phyloP scores from a whole-genome alignment of 345 rosid species.

The Lepidium sativum region DNA sequence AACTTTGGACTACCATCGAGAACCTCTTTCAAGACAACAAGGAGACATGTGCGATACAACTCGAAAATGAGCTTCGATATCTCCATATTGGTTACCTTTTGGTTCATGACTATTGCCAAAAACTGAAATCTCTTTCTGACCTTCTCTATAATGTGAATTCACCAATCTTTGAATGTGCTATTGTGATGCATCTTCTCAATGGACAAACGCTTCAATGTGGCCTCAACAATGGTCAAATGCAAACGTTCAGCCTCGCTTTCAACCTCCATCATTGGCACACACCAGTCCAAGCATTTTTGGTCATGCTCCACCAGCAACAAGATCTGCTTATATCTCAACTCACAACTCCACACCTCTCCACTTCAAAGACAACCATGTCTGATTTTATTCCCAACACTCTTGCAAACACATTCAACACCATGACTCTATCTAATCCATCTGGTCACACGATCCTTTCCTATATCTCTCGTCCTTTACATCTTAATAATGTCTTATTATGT shows the following conservation, averaged over 20 bases:
- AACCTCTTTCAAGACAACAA: not conserved
- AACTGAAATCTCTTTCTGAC: not conserved
- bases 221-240: too few species aligned
- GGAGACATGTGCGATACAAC: not conserved
- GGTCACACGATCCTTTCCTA: too few species aligned
- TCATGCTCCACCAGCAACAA: not conserved
- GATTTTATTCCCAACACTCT: not conserved
- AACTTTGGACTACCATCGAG: not conserved
- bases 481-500: not conserved
- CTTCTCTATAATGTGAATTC: not conserved
- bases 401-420: not conserved
- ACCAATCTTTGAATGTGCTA: fast-evolving
- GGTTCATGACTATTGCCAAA: not conserved
- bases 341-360: not conserved
- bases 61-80: not conserved
- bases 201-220: not conserved
- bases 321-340: not conserved
- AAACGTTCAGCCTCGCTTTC: too few species aligned
- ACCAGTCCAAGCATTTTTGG: not conserved
- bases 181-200: not conserved
- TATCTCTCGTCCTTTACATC: not conserved
- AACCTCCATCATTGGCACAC: not conserved
- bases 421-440: not conserved
- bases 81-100: not conserved
- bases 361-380: not conserved